Evolutionary conservation across 2,329 filamentous ascomycete genomes (phyloP).

Genomic region (Calonectria fujianensis): DNA sequence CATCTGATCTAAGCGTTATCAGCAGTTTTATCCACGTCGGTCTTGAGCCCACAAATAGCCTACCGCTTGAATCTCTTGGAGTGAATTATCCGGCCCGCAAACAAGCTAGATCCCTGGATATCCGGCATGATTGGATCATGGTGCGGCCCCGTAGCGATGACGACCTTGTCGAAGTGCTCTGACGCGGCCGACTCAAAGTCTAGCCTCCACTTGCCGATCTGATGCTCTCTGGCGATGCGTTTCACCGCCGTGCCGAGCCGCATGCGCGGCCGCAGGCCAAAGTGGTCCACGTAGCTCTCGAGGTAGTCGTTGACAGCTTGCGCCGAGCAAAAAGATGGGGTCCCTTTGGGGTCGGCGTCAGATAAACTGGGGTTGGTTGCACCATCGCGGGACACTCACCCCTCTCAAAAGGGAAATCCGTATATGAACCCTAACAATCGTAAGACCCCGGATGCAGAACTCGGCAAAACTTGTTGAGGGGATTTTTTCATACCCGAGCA

Average conservation of each 20-base stretch:
- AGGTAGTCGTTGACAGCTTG: conserved; percentile 58
- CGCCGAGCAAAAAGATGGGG: conserved; percentile 50
- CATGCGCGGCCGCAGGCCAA: conserved; percentile 55
- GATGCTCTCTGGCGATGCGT: conserved; percentile 43
- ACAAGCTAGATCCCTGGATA: conserved; percentile 58
- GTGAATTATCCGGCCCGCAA: conserved; percentile 56
- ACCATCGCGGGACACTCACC: conserved; percentile 43
- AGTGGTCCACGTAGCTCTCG: conserved; percentile 60
- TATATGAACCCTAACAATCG: conserved; percentile 58
- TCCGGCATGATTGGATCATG: conserved; percentile 60
- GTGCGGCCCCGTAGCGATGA: conserved; percentile 61
- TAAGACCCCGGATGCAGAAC: conserved; percentile 31
- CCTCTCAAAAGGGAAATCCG: conserved; percentile 60
- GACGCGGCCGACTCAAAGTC: conserved; percentile 50
- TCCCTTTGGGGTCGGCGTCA: conserved; percentile 36
- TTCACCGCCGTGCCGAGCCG: conserved; percentile 54
- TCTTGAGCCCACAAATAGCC: not conserved
- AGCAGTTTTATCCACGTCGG: conserved; percentile 11
- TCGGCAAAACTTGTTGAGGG: not conserved
- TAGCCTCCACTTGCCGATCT: conserved; percentile 54
- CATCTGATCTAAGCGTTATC: conserved; percentile 44
- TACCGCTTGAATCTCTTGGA: conserved; percentile 49
- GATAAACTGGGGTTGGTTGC: conserved; percentile 29
- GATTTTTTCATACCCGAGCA: conserved; percentile 41
- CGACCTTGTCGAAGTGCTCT: conserved; percentile 62